A percentile compares a stretch with the other conserved stretches of the same genome.
phyloP scores from a whole-genome alignment of 768 basidiomycete genomes.

The Goffeauzyma gilvescens region DNA sequence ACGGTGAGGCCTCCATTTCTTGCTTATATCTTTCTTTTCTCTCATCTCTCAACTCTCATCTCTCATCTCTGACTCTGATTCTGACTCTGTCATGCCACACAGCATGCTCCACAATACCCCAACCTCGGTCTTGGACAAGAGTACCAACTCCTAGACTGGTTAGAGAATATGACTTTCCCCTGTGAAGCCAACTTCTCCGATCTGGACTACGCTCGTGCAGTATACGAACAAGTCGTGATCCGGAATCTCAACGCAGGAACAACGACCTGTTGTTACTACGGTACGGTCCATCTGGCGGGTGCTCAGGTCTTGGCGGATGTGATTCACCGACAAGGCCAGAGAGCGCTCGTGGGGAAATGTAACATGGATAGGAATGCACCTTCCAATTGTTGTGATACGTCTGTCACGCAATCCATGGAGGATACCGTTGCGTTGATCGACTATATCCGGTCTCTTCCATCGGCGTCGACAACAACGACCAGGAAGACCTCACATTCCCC shows the following conservation, averaged over 20 bases:
- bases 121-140: constrained; percentile 44
- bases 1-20: constrained; percentile 58
- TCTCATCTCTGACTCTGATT: background rate
- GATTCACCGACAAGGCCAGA: constrained; percentile 37
- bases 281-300: constrained; percentile 56
- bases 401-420: constrained; percentile 41
- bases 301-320: constrained; percentile 67
- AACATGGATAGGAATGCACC: constrained; percentile 68
- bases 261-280: constrained; percentile 85
- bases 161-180: constrained; percentile 66
- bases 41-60: background rate
- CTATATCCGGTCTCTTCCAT: constrained; percentile 46
- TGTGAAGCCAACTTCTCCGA: constrained; percentile 61
- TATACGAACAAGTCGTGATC: constrained; percentile 54
- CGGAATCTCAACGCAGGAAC: constrained; percentile 58
- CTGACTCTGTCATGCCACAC: constrained; percentile 5
- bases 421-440: constrained; percentile 49
- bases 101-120: constrained; percentile 61
- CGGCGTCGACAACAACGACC: background rate
- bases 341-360: constrained; percentile 36
- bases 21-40: background rate
- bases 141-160: constrained; percentile 77
- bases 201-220: constrained; percentile 45
- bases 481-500: too few relatives aligned
- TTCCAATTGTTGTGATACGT: constrained; percentile 49